Conservation (phyloP, 2,329 filamentous ascomycete species). For the Aotearoamyces nothofagi region DNA sequence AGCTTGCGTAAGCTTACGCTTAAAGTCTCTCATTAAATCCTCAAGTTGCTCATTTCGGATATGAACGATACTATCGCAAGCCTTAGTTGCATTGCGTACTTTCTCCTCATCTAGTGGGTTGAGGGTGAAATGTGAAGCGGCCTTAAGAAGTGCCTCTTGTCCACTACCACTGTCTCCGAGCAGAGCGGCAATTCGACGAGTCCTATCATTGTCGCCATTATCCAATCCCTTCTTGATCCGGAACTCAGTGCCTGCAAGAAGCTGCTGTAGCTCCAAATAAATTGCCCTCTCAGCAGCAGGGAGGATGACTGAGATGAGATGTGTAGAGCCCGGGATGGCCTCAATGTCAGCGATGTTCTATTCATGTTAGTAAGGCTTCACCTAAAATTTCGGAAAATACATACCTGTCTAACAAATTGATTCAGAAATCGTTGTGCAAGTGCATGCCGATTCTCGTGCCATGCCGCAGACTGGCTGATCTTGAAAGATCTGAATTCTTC, state of each 20-base stretch:
- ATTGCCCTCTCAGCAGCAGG: slow-evolving; percentile 31
- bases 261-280: slow-evolving; percentile 39
- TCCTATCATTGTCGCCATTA: slow-evolving; percentile 21
- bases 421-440: slow-evolving; percentile 39
- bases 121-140: slow-evolving; percentile 23
- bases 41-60: slow-evolving; percentile 14
- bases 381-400: neutral
- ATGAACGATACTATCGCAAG: slow-evolving; percentile 19
- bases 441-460: slow-evolving; percentile 33
- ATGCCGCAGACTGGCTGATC: slow-evolving; percentile 30
- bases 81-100: slow-evolving; percentile 15
- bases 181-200: slow-evolving; percentile 26
- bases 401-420: slow-evolving; percentile 18
- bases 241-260: slow-evolving; percentile 34
- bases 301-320: slow-evolving; percentile 27
- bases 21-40: slow-evolving; percentile 12
- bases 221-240: slow-evolving; percentile 19
- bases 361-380: slow-evolving; percentile 4
- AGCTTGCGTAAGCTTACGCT: slow-evolving; percentile 12
- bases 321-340: slow-evolving; percentile 28
- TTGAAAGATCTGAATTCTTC: slow-evolving; percentile 40
- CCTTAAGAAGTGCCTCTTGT: slow-evolving; percentile 37
- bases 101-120: slow-evolving; percentile 12
- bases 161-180: slow-evolving; percentile 27
- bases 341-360: slow-evolving; percentile 26